A percentile compares a stretch with the other conserved stretches of the same genome.
Conservation (phyloP, 1,139 yeast species). For the Pichia sp. region DNA sequence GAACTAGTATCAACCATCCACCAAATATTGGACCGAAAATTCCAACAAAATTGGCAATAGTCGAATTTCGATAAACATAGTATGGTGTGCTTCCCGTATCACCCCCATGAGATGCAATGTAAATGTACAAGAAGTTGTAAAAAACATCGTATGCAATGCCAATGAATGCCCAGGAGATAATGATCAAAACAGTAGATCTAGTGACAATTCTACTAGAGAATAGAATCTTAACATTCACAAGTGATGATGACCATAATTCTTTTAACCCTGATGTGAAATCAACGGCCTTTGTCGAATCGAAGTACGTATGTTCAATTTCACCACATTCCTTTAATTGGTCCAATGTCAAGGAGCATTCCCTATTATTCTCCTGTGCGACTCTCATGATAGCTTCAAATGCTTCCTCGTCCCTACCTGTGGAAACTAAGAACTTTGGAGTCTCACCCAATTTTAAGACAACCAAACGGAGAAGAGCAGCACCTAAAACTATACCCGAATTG, state of each 20-base stretch:
- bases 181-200: slow-evolving; percentile 34
- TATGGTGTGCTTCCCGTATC: slow-evolving; percentile 32
- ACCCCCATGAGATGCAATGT: slow-evolving; percentile 41
- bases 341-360: slow-evolving; percentile 37
- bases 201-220: slow-evolving; percentile 36
- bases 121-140: slow-evolving; percentile 43
- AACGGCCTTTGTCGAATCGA: slow-evolving; percentile 6
- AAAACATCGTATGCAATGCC: slow-evolving; percentile 48
- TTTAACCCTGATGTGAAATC: slow-evolving; percentile 16
- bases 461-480: slow-evolving; percentile 40
- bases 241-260: slow-evolving; percentile 19
- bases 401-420: slow-evolving; percentile 46
- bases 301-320: slow-evolving; percentile 22
- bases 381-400: slow-evolving; percentile 34
- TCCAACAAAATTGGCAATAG: slow-evolving; percentile 42
- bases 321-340: slow-evolving; percentile 42
- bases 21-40: slow-evolving; percentile 54
- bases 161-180: slow-evolving; percentile 42
- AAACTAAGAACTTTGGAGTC: slow-evolving; percentile 49
- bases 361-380: slow-evolving; percentile 37
- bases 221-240: slow-evolving; percentile 29
- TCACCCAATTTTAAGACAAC: slow-evolving; percentile 43
- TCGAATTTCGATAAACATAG: slow-evolving; percentile 44
- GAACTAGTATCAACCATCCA: slow-evolving; percentile 38
- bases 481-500: slow-evolving; percentile 46